A percentile compares a stretch with the other conserved stretches of the same genome.
Evolutionary conservation across 208 protist species (phyloP).

Genomic region (Trypanosoma grayi): DNA sequence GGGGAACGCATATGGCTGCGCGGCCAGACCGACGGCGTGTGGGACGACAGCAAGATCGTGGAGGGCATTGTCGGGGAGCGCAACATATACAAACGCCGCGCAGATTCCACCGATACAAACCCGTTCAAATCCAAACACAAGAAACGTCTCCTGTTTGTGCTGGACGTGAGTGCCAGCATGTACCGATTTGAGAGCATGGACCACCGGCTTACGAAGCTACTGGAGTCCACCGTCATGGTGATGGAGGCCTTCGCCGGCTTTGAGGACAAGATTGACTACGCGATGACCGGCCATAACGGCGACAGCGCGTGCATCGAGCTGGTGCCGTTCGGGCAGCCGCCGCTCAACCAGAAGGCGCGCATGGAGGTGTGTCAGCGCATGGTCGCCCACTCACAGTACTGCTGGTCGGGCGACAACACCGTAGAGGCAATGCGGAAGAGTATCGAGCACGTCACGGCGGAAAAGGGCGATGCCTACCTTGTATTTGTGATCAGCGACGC

Average conservation of each 20-base stretch:
- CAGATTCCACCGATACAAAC: slow-evolving; percentile 67
- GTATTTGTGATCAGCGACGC: slow-evolving; percentile 94
- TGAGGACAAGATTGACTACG: slow-evolving; percentile 87
- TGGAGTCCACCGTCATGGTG: slow-evolving; percentile 90
- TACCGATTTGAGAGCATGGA: slow-evolving; percentile 93
- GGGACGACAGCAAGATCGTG: slow-evolving; percentile 91
- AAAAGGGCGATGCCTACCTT: slow-evolving; percentile 90
- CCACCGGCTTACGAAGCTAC: slow-evolving; percentile 77
- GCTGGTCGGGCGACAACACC: slow-evolving; percentile 91
- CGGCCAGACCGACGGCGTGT: slow-evolving; percentile 86
- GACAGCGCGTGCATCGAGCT: slow-evolving; percentile 79
- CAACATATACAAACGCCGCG: slow-evolving; percentile 90
- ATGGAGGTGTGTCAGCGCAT: slow-evolving; percentile 87
- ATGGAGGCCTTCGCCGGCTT: slow-evolving; percentile 90
- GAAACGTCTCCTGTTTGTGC: slow-evolving; percentile 90
- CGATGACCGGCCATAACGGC: slow-evolving; percentile 88
- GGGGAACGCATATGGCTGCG: slow-evolving; percentile 86
- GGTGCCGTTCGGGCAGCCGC: slow-evolving; percentile 64
- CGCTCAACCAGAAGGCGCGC: slow-evolving; percentile 68
- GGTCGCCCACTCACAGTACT: slow-evolving; percentile 93
- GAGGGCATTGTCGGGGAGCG: slow-evolving; percentile 91
- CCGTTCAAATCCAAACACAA: slow-evolving; percentile 62
- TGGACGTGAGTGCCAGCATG: slow-evolving; percentile 93
- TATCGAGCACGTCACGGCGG: slow-evolving; percentile 63
- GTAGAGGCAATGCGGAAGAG: slow-evolving; percentile 81